phyloP scores from a whole-genome alignment of 2,329 filamentous ascomycete species.

The Pseudocercospora vitis region DNA sequence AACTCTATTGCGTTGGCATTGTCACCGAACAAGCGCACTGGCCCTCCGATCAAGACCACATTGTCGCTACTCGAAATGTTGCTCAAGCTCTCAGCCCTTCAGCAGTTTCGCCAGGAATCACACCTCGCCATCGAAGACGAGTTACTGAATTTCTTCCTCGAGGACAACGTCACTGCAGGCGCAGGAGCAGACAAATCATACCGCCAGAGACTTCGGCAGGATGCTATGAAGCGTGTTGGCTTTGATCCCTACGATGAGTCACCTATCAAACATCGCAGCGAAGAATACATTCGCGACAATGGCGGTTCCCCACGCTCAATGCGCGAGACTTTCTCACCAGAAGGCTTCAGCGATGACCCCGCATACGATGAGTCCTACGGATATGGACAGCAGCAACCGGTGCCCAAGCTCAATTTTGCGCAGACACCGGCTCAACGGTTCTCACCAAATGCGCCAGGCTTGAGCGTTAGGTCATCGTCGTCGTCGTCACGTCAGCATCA shows the following conservation, averaged over 20 bases:
- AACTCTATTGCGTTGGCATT: slow-evolving; percentile 33
- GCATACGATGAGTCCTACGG: slow-evolving; percentile 26
- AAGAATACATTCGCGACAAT: slow-evolving; percentile 55
- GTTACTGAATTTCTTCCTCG: slow-evolving; percentile 82
- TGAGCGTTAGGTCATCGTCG: slow-evolving; percentile 14
- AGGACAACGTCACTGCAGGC: slow-evolving; percentile 65
- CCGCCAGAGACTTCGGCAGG: slow-evolving; percentile 59
- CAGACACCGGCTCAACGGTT: slow-evolving; percentile 10
- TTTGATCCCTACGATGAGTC: slow-evolving; percentile 73
- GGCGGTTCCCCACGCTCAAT: slow-evolving; percentile 12
- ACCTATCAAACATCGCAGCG: slow-evolving; percentile 64
- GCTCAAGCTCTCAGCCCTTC: slow-evolving; percentile 78
- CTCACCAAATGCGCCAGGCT: slow-evolving; percentile 1
- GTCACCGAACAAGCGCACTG: slow-evolving; percentile 31
- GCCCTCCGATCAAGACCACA: slow-evolving; percentile 59
- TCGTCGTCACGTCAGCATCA: slow-evolving; percentile 15
- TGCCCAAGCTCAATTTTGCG: slow-evolving; percentile 20
- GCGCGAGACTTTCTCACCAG: slow-evolving; percentile 14
- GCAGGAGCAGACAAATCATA: slow-evolving; percentile 62
- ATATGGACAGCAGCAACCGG: slow-evolving; percentile 19
- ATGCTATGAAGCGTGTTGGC: slow-evolving; percentile 62
- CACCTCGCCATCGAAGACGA: slow-evolving; percentile 90
- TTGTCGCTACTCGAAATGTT: slow-evolving; percentile 86
- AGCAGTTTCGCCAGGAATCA: slow-evolving; percentile 87
- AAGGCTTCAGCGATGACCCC: slow-evolving; percentile 4